Percentiles rank a stretch among this genome's conserved stretches.
Evolutionary conservation across 805 yeast genomes (phyloP).

Genomic region (Cyberlindnera maritima): DNA sequence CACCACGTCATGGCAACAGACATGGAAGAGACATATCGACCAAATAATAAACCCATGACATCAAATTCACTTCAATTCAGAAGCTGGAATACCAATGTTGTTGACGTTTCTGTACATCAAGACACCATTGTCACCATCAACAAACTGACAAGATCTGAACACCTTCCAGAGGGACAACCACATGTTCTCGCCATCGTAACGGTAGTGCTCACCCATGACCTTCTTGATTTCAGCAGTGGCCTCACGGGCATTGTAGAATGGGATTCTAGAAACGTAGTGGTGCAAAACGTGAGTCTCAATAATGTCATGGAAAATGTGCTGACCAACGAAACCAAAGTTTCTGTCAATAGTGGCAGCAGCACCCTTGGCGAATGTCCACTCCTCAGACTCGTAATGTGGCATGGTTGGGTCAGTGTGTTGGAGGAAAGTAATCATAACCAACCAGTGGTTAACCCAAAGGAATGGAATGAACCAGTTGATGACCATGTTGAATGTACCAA

Average conservation of each 20-base stretch:
- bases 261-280: conserved; percentile 80
- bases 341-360: conserved; percentile 89
- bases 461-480: conserved; percentile 78
- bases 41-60: too few species aligned
- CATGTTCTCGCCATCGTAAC: conserved; percentile 67
- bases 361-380: conserved; percentile 87
- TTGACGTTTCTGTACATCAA: conserved; percentile 75
- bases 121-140: conserved; percentile 69
- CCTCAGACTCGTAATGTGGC: conserved; percentile 74
- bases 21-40: too few species aligned
- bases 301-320: conserved; percentile 79
- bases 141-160: conserved; percentile 66
- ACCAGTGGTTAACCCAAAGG: conserved; percentile 84
- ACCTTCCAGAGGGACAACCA: conserved; percentile 62
- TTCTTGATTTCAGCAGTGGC: conserved; percentile 76
- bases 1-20: too few species aligned
- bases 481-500: conserved; percentile 60
- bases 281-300: conserved; percentile 89
- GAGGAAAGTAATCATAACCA: conserved; percentile 79
- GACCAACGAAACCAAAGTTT: conserved; percentile 77
- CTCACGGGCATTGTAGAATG: conserved; percentile 83
- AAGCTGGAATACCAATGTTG: conserved; percentile 44
- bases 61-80: conserved; percentile 1
- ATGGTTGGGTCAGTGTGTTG: conserved; percentile 79
- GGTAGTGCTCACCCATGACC: conserved; percentile 84